These are phyloP conservation scores for Cudoniella acicularis DNA, from an alignment of 495 filamentous ascomycete genomes.

Conservation along the genomic window DNA sequence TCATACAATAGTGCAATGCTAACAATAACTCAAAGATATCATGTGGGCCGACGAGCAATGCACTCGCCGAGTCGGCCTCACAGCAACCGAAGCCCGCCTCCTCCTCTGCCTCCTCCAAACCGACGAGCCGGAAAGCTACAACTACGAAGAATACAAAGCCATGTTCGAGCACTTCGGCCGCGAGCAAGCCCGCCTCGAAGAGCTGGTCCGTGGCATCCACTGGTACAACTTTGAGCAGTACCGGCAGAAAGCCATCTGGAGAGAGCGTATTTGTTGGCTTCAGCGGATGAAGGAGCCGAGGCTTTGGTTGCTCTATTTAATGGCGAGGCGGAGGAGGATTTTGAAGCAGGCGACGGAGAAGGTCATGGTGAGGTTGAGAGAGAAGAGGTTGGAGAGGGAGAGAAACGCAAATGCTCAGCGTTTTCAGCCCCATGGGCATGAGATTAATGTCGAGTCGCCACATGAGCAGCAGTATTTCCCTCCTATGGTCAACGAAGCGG, in stretches of 20 bases:
- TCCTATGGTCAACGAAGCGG: background rate
- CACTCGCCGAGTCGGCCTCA: slow-evolving; percentile 19
- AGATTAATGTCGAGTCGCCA: no score
- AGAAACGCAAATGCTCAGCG: no score
- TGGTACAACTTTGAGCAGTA: slow-evolving; percentile 12
- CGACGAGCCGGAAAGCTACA: slow-evolving; percentile 15
- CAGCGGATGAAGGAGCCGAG: slow-evolving; percentile 19
- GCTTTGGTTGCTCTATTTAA: slow-evolving; percentile 17
- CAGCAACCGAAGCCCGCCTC: slow-evolving; percentile 16
- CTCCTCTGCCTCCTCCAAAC: slow-evolving; percentile 19
- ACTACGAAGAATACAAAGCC: slow-evolving; percentile 18
- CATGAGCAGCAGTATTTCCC: no score
- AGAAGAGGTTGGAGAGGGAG: slow-evolving; percentile 15
- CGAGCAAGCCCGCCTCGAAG: slow-evolving; percentile 8
- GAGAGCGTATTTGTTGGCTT: slow-evolving; percentile 18
- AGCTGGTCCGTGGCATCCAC: slow-evolving; percentile 4
- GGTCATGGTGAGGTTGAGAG: slow-evolving; percentile 2
- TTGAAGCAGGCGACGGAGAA: slow-evolving; percentile 8
- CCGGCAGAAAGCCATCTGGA: slow-evolving; percentile 7
- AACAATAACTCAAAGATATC: slow-evolving; percentile 1
- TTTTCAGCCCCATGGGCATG: no score
- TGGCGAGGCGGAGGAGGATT: slow-evolving; percentile 20
- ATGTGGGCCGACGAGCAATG: slow-evolving; percentile 24
- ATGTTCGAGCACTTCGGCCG: slow-evolving; percentile 20
- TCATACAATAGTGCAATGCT: background rate